Base-by-base conservation (phyloP, 106 monocot genomes). In the Dactylorhiza incarnata region DNA sequence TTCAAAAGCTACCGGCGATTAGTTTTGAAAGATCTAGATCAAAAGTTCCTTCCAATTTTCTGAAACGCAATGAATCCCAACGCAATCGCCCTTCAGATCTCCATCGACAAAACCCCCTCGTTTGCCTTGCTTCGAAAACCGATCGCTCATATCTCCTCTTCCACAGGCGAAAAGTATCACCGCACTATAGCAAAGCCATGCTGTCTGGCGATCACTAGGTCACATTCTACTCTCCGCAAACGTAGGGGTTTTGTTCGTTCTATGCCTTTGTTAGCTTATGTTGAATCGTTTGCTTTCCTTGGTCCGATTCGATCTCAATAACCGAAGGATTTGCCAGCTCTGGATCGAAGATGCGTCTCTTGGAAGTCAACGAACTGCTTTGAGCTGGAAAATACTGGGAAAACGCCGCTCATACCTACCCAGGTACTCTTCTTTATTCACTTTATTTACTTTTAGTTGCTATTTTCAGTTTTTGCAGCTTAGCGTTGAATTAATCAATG, bases 361-460 rank as follows among this genome's bases (percentile, higher is more conserved):
- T 68, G 23, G 53, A 76, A 67, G 72, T 54, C 75, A 9, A 50
- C 71, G 17, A 76, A 55, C 25, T 68, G 81, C 49, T 84, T 81
- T 24, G 84, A 87, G 47, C 66, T 62, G 43, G 68, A 81, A 51
- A 5, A 54, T 59, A 23, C 49, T 17, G 78, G 54, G 25, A 79
- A 82, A 16, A 79, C 72, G 23, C 66, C 58, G 4, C 48, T 73
- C 68, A 2, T 48, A 0, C 46, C 48, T n/a, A 48, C 10, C 54
- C 73, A 69, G 54, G 76, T 83, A 49, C 26, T 5, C 79, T 22
- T 23, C 13, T 78, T 74, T 44, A 61, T 45, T 58, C 6, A 46
- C 1, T 45, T 17, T 19, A 16, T n/a, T 22, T 8, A n/a, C 48
- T 20, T 37, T 6, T 74, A 37, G 2, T n/a, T 54, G 15, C 12